Percentiles rank a stretch among this genome's conserved stretches.
These are phyloP conservation scores for Litsea cubeba DNA, from an alignment of 164 flowering plant genomes.

Conservation along the genomic window DNA sequence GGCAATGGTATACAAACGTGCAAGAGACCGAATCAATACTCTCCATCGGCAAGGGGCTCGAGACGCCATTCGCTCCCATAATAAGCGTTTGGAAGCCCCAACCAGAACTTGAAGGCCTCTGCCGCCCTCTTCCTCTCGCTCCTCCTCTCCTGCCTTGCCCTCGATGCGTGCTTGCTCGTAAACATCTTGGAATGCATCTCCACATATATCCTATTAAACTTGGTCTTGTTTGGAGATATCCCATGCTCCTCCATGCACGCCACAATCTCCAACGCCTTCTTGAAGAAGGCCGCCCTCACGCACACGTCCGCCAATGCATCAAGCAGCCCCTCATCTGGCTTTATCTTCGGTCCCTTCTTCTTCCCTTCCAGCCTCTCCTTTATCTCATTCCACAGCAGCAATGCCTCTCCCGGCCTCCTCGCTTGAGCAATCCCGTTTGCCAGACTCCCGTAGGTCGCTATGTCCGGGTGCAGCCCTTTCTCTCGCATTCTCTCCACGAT, in stretches of 20 bases:
- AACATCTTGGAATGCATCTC: slow-evolving; percentile 99
- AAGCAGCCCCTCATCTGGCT: slow-evolving; percentile 84
- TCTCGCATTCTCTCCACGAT: slow-evolving; percentile 62
- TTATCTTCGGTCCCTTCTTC: slow-evolving; percentile 37
- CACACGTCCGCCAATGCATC: slow-evolving; percentile 87
- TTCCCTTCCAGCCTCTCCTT: slow-evolving; percentile 45
- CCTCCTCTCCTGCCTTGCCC: slow-evolving; percentile 82
- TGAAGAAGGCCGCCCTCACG: slow-evolving; percentile 90
- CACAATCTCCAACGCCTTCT: slow-evolving; percentile 85
- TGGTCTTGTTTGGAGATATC: slow-evolving; percentile 82
- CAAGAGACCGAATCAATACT: not conserved
- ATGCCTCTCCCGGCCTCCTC: slow-evolving; percentile 91
- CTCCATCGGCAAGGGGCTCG: slow-evolving; percentile 29
- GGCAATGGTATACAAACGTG: too few relatives aligned
- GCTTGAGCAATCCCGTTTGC: slow-evolving; percentile 84
- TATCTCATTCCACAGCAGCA: slow-evolving; percentile 87
- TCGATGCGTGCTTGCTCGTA: slow-evolving; percentile 97
- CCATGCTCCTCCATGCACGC: slow-evolving; percentile 97
- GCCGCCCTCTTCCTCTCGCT: slow-evolving; percentile 84
- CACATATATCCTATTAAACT: slow-evolving; percentile 75
- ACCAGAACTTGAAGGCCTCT: slow-evolving; percentile 97
- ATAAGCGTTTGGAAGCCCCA: slow-evolving; percentile 89
- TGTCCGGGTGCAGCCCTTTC: slow-evolving; percentile 64
- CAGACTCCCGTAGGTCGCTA: slow-evolving; percentile 82
- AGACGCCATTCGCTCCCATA: slow-evolving; percentile 91